A percentile compares a stretch with the other conserved stretches of the same genome.
These are phyloP conservation scores for Talaromyces islandicus DNA, from an alignment of 2,329 filamentous ascomycete species.

Conservation along the genomic window DNA sequence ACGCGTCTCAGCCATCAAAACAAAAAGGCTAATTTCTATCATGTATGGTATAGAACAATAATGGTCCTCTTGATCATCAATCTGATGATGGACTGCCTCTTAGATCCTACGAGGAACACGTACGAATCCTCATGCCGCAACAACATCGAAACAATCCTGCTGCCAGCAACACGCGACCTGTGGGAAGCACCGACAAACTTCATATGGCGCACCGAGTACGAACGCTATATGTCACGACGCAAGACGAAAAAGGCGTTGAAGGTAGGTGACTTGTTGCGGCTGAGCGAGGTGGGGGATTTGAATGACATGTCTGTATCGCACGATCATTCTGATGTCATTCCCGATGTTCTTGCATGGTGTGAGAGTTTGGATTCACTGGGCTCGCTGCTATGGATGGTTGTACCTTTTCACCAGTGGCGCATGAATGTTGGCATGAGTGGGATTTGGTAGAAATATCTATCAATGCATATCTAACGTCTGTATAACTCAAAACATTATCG, in stretches of 20 bases:
- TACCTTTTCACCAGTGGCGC: slow-evolving; percentile 8
- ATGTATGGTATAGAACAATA: slow-evolving; percentile 2
- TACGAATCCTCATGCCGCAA: background rate
- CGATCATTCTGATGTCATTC: background rate
- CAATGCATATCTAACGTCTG: background rate
- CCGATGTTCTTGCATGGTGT: slow-evolving; percentile 8
- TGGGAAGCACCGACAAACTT: slow-evolving; percentile 9
- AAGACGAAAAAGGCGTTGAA: slow-evolving; percentile 3
- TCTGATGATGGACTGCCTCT: slow-evolving; percentile 6
- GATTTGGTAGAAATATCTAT: slow-evolving; percentile 2
- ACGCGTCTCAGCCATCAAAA: background rate
- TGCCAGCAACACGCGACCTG: slow-evolving; percentile 7
- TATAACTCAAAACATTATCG: background rate
- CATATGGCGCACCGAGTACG: slow-evolving; percentile 8
- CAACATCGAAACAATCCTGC: slow-evolving; percentile 2
- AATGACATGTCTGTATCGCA: background rate
- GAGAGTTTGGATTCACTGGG: slow-evolving; percentile 8
- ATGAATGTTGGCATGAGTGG: slow-evolving; percentile 1
- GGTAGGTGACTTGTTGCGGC: slow-evolving; percentile 5
- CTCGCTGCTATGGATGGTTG: slow-evolving; percentile 7
- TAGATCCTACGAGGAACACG: background rate
- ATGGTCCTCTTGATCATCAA: slow-evolving; percentile 4
- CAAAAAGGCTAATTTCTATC: background rate
- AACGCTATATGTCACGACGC: background rate
- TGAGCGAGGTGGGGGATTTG: background rate